A percentile compares a stretch with the other conserved stretches of the same genome.
These are phyloP conservation scores for Pyrenochaeta sp. DNA, from an alignment of 2,329 filamentous ascomycete genomes.

Conservation along the genomic window DNA sequence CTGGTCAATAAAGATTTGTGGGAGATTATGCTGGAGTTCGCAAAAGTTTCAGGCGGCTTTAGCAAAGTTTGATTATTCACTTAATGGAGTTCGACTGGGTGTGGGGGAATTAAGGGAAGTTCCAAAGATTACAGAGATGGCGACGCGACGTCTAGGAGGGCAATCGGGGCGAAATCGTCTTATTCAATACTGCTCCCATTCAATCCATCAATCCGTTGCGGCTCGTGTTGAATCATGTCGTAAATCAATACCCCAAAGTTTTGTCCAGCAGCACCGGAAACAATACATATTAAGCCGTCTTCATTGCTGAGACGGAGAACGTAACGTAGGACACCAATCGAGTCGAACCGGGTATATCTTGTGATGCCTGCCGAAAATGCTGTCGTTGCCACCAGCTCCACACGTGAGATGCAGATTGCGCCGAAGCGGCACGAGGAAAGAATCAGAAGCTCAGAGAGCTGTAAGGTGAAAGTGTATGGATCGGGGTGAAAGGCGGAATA, in stretches of 20 bases:
- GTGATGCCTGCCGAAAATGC: conserved; percentile 22
- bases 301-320: conserved; percentile 1
- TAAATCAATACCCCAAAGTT: neutral
- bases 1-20: too few relatives aligned
- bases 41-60: too few relatives aligned
- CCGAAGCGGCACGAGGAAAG: conserved; percentile 10
- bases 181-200: neutral
- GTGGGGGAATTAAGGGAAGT: too few relatives aligned
- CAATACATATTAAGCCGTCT: conserved; percentile 16
- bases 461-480: neutral
- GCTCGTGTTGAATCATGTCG: conserved; percentile 1
- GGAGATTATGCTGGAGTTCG: too few relatives aligned
- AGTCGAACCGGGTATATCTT: conserved; percentile 26
- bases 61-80: too few relatives aligned
- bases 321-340: conserved; percentile 10
- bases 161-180: neutral
- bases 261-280: conserved; percentile 1
- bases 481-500: neutral
- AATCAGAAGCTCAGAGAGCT: neutral
- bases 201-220: neutral
- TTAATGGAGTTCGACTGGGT: too few relatives aligned
- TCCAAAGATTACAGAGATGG: neutral
- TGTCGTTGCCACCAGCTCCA: conserved; percentile 17
- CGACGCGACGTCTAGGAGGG: neutral
- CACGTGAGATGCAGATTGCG: conserved; percentile 21